phyloP scores from a whole-genome alignment of 2,329 filamentous ascomycete species.

The Onygenales sp. region DNA sequence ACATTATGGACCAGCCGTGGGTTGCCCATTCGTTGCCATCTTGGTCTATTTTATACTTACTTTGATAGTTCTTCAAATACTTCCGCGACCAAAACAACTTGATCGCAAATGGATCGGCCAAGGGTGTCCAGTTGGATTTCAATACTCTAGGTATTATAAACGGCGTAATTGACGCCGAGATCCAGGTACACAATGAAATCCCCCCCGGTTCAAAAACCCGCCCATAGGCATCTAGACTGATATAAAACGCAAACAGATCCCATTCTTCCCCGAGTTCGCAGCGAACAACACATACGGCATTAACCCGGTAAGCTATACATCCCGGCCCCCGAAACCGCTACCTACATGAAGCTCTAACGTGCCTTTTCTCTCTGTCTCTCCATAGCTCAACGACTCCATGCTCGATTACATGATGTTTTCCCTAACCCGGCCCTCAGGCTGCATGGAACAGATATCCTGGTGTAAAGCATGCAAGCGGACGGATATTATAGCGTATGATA shows the following conservation, averaged over 20 bases:
- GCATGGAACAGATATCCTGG: slow-evolving; percentile 55
- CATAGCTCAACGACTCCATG: slow-evolving; percentile 45
- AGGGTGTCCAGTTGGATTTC: slow-evolving; percentile 44
- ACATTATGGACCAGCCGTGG: slow-evolving; percentile 40
- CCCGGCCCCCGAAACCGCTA: not conserved
- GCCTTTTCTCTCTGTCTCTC: not conserved
- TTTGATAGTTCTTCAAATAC: slow-evolving; percentile 42
- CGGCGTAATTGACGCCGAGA: slow-evolving; percentile 45
- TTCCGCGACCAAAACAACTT: slow-evolving; percentile 49
- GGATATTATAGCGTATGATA: slow-evolving; percentile 40
- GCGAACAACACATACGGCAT: slow-evolving; percentile 50
- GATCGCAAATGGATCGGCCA: slow-evolving; percentile 41
- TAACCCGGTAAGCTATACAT: slow-evolving; percentile 35
- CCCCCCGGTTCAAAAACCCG: not conserved
- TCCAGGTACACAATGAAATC: slow-evolving; percentile 30
- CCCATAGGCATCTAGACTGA: not conserved
- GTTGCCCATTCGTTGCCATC: not conserved
- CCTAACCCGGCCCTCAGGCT: slow-evolving; percentile 52
- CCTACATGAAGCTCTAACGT: not conserved
- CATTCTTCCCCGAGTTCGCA: slow-evolving; percentile 27
- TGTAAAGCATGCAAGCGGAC: slow-evolving; percentile 53
- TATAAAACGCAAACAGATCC: not conserved
- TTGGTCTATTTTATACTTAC: not conserved
- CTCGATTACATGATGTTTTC: slow-evolving; percentile 51
- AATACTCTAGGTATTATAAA: slow-evolving; percentile 48